Conservation (phyloP, 352 stramenopile species). For the Globisporangium lucens region DNA sequence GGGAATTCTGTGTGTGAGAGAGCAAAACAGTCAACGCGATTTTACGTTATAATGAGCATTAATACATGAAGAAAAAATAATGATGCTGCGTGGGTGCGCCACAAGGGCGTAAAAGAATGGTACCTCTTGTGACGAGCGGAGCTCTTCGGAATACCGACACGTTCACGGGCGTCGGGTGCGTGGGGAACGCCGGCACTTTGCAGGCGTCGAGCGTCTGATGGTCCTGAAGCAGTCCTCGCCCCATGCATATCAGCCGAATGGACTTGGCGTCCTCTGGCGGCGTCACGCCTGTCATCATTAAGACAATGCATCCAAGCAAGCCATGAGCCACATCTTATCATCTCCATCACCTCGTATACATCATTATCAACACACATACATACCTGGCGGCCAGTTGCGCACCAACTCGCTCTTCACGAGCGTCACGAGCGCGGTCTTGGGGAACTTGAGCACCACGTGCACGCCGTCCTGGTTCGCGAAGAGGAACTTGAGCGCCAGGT, state of each 20-base stretch:
- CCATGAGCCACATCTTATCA: not conserved
- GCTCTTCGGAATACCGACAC: slow-evolving; percentile 77
- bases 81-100: not conserved
- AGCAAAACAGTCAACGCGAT: not conserved
- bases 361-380: not conserved
- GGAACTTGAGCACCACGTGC: slow-evolving; percentile 57
- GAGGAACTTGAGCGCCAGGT: slow-evolving; percentile 78
- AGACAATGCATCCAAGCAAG: not conserved
- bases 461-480: slow-evolving; percentile 84
- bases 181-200: slow-evolving; percentile 90
- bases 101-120: not conserved
- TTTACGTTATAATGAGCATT: too few relatives aligned
- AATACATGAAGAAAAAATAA: slow-evolving; percentile 7
- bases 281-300: slow-evolving; percentile 32
- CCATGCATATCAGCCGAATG: slow-evolving; percentile 94
- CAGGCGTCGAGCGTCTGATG: slow-evolving; percentile 77
- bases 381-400: slow-evolving; percentile 62
- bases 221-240: slow-evolving; percentile 90
- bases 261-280: slow-evolving; percentile 50
- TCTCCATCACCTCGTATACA: not conserved
- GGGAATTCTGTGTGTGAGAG: slow-evolving; percentile 18
- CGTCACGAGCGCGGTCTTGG: slow-evolving; percentile 39
- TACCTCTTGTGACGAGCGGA: slow-evolving; percentile 30
- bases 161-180: slow-evolving; percentile 94
- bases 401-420: slow-evolving; percentile 69